These are phyloP conservation scores for Vanrija pseudolonga DNA, from an alignment of 1,284 basidiomycete genomes.

Conservation along the genomic window DNA sequence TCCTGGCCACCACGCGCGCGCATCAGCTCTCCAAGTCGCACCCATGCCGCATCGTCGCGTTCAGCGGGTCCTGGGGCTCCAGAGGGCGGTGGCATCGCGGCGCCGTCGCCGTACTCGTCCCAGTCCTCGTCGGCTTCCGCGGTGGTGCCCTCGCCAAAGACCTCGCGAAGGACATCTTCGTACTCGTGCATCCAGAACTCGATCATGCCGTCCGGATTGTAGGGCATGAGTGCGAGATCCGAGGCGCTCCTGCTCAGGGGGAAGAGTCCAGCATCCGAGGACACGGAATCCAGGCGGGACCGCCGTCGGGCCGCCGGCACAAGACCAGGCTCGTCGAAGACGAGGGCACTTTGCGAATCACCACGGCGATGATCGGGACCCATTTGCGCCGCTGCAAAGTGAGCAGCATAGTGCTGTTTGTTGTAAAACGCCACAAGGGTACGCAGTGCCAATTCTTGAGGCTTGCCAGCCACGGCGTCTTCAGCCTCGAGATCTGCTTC, in stretches of 20 bases:
- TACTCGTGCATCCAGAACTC: slow-evolving; percentile 56
- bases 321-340: slow-evolving; percentile 16
- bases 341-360: slow-evolving; percentile 19
- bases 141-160: slow-evolving; percentile 46
- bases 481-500: slow-evolving; percentile 87
- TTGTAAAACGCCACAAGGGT: slow-evolving; percentile 85
- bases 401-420: slow-evolving; percentile 40
- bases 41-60: slow-evolving; percentile 41
- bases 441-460: slow-evolving; percentile 93
- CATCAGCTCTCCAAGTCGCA: slow-evolving; percentile 41
- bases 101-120: slow-evolving; percentile 18
- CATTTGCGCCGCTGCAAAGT: slow-evolving; percentile 5
- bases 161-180: slow-evolving; percentile 54
- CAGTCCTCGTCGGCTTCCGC: slow-evolving; percentile 20
- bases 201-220: slow-evolving; percentile 53
- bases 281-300: slow-evolving; percentile 15
- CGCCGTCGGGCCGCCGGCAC: slow-evolving; percentile 4
- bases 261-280: slow-evolving; percentile 50
- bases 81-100: neutral
- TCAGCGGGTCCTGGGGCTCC: slow-evolving; percentile 21
- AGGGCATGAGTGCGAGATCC: slow-evolving; percentile 31
- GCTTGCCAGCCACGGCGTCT: slow-evolving; percentile 56
- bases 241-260: slow-evolving; percentile 48
- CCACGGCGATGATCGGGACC: slow-evolving; percentile 18
- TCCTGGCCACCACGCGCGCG: slow-evolving; percentile 15